Conservation (phyloP, 495 filamentous ascomycete species). For the Hyaloscypha hepaticicola region DNA sequence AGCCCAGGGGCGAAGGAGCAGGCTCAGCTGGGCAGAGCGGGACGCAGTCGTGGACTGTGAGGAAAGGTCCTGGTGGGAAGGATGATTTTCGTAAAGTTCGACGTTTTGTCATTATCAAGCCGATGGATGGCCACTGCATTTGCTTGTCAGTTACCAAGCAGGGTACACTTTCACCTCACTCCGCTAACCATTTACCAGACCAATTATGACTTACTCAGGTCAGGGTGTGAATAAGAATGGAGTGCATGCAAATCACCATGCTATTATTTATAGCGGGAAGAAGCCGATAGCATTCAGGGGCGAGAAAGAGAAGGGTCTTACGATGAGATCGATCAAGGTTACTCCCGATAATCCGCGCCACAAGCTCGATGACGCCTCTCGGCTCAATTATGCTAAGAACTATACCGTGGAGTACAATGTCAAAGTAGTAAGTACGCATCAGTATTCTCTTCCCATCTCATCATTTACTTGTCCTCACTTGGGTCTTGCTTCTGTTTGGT, state of each 20-base stretch:
- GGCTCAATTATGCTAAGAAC: slow-evolving; percentile 18
- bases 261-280: slow-evolving; percentile 16
- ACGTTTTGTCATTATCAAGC: slow-evolving; percentile 26
- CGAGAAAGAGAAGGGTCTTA: slow-evolving; percentile 13
- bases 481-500: too few relatives aligned
- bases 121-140: slow-evolving; percentile 15
- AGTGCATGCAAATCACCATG: slow-evolving; percentile 14
- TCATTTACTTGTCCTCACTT: slow-evolving; percentile 12
- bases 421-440: slow-evolving; percentile 4
- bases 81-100: not conserved
- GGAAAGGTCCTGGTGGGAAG: not conserved
- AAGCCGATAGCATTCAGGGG: slow-evolving; percentile 9
- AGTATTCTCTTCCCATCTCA: not conserved
- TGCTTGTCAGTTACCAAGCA: slow-evolving; percentile 22
- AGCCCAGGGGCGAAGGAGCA: not conserved
- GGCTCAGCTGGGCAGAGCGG: not conserved
- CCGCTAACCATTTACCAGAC: not conserved
- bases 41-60: not conserved
- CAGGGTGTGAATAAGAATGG: slow-evolving; percentile 17
- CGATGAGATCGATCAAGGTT: slow-evolving; percentile 7
- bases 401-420: slow-evolving; percentile 26
- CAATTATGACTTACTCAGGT: slow-evolving; percentile 19
- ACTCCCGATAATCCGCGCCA: not conserved
- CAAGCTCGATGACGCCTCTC: slow-evolving; percentile 7
- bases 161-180: not conserved